Conservation (phyloP, 2,329 filamentous ascomycete species). For the Tympanopsis confertula region DNA sequence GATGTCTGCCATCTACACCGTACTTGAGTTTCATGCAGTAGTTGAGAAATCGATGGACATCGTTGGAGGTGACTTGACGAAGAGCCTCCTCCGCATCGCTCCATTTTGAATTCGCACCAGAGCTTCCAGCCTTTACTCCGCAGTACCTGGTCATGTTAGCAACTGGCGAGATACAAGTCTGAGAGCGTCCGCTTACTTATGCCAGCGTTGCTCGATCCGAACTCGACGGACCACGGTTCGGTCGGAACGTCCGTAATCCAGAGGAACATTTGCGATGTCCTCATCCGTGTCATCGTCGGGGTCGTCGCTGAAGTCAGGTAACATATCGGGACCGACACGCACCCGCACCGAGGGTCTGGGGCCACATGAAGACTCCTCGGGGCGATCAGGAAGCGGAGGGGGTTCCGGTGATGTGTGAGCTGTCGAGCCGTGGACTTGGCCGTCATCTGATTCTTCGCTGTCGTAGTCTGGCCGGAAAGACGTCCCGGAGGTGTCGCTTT, state of each 20-base stretch:
- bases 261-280: constrained; percentile 8
- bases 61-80: constrained; percentile 6
- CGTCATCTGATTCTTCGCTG: too few species aligned
- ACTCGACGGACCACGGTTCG: constrained; percentile 6
- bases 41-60: constrained; percentile 11
- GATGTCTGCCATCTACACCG: constrained; percentile 4
- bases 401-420: too few species aligned
- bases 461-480: too few species aligned
- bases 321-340: too few species aligned
- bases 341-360: too few species aligned
- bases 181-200: too few species aligned
- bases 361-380: too few species aligned
- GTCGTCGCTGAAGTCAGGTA: too few species aligned
- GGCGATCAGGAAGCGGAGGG: too few species aligned
- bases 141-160: constrained; percentile 7
- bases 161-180: constrained; percentile 4
- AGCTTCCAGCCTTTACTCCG: constrained; percentile 7
- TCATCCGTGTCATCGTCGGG: constrained; percentile 9
- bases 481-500: too few species aligned
- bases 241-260: constrained; percentile 9
- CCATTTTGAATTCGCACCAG: constrained; percentile 8
- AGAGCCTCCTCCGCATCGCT: constrained; percentile 7
- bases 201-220: too few species aligned
- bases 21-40: constrained; percentile 9
- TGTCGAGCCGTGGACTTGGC: too few species aligned